A percentile compares a stretch with the other conserved stretches of the same genome.
These are phyloP conservation scores for Penicillium brevicompactum DNA, from an alignment of 2,329 filamentous ascomycete species.

Conservation along the genomic window DNA sequence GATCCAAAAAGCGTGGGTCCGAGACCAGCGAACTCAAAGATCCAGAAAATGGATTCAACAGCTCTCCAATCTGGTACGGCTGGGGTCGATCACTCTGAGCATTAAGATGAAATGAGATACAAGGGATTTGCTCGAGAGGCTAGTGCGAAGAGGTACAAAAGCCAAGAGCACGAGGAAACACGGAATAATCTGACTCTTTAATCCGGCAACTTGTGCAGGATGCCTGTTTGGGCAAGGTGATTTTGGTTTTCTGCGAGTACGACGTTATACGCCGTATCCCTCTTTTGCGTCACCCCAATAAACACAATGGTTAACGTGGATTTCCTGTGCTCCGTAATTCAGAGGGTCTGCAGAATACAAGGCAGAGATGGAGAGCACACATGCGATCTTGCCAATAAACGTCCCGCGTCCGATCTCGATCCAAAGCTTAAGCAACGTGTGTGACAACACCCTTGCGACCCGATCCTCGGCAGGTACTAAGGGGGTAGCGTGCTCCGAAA, in stretches of 20 bases:
- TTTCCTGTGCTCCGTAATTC: background rate
- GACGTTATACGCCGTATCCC: background rate
- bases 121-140: background rate
- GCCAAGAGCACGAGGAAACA: too few species aligned
- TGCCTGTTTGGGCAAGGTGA: slow-evolving; percentile 26
- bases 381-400: slow-evolving; percentile 23
- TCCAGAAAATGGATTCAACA: slow-evolving; percentile 5
- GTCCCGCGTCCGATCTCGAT: slow-evolving; percentile 26
- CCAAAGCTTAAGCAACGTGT: slow-evolving; percentile 25
- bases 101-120: background rate
- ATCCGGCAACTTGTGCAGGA: slow-evolving; percentile 16
- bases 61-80: background rate
- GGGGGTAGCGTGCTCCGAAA: slow-evolving; percentile 16
- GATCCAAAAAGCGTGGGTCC: slow-evolving; percentile 3
- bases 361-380: background rate
- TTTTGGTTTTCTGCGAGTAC: background rate
- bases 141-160: background rate
- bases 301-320: background rate
- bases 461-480: slow-evolving; percentile 13
- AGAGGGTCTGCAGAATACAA: background rate
- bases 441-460: slow-evolving; percentile 9
- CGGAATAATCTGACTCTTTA: background rate
- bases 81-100: background rate
- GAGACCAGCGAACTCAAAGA: slow-evolving; percentile 2
- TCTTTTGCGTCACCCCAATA: slow-evolving; percentile 5